A percentile compares a stretch with the other conserved stretches of the same genome.
phyloP scores from a whole-genome alignment of 352 stramenopile genomes.

The Globisporangium iwayamae region DNA sequence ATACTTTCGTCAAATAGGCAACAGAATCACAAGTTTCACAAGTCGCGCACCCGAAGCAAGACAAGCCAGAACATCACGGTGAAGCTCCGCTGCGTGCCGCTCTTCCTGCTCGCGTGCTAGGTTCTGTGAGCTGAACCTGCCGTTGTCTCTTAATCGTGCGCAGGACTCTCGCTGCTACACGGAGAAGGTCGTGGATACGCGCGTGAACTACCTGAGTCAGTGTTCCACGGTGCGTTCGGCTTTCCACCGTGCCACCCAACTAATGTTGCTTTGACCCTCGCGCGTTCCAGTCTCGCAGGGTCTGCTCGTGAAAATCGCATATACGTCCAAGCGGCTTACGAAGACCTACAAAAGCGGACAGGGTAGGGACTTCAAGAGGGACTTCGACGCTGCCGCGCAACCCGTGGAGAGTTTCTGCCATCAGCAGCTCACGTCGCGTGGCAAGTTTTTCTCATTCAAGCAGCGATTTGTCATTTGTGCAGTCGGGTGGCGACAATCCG shows the following conservation, averaged over 20 bases:
- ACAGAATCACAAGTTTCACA: too few species aligned
- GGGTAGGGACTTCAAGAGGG: conserved; percentile 29
- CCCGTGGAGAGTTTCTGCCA: conserved; percentile 55
- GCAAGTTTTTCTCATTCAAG: conserved; percentile 37
- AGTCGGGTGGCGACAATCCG: conserved; percentile 33
- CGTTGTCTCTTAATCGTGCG: not conserved
- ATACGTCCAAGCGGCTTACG: conserved; percentile 36
- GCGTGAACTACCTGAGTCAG: conserved; percentile 43
- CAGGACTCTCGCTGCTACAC: conserved; percentile 58
- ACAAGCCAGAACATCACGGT: not conserved
- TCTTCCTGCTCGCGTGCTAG: not conserved
- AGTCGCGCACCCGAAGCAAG: not conserved
- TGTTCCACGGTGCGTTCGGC: not conserved
- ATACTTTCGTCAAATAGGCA: too few species aligned
- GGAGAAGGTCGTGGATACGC: conserved; percentile 45
- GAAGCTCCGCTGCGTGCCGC: conserved; percentile 1
- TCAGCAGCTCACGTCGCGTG: conserved; percentile 35
- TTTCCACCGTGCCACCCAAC: not conserved
- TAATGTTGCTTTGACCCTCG: not conserved
- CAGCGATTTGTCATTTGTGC: conserved; percentile 29
- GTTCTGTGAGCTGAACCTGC: not conserved
- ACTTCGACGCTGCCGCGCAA: conserved; percentile 37
- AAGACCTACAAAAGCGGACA: conserved; percentile 43
- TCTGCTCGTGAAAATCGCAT: conserved; percentile 42
- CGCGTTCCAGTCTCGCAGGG: conserved; percentile 23